Evolutionary conservation across 768 basidiomycete genomes (phyloP), one percentile per base, ranked within the genome.

Genomic region (Gyrodon lividus): DNA sequence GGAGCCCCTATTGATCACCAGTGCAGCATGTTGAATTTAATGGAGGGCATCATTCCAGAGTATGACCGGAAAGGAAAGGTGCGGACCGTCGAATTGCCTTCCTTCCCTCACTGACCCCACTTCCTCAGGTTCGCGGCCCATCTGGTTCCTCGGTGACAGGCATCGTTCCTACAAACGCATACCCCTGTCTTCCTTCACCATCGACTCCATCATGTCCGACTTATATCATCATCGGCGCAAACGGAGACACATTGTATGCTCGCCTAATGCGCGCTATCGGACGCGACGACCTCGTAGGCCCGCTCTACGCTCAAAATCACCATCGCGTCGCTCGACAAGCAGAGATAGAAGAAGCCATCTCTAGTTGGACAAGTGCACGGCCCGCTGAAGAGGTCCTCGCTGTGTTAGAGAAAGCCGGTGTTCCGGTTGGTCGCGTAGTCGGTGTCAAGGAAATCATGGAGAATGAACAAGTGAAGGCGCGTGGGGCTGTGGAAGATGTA

Each of bases 21-120:
- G 40, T 22, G 31, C 9, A 87, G 85, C 59, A 87, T 87, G 85
- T 67, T 87, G 4, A 88, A 86, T 59, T 67, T 86, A 43, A 88
- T 87, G 86, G 86, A 87, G 59, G 86, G 86, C 2, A 80, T 88
- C 52, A 81, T 87, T 43, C 86, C 86, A 10, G 86, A 86, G 65
- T 87, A 84, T 50, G 84, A 87, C 62, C 81, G 86, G 47, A 86
- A 84, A 63, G 79, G 79, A 50, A 84, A 83, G 69, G 84, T 83
- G 56, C 38, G 63, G 13, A 5, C 26, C 34, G 22, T 17, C 20
- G n/a, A 7, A 24, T 10, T 13, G 31, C 8, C 7, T 5, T 50
- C 39, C 43, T 35, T 37, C 20, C n/a, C n/a, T 40, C 26, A 28
- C 33, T 14, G 14, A 38, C 16, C 9, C 12, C 34, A 5, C 14